phyloP scores from a whole-genome alignment of 148 eudicot species.

The Chenopodium formosanum region DNA sequence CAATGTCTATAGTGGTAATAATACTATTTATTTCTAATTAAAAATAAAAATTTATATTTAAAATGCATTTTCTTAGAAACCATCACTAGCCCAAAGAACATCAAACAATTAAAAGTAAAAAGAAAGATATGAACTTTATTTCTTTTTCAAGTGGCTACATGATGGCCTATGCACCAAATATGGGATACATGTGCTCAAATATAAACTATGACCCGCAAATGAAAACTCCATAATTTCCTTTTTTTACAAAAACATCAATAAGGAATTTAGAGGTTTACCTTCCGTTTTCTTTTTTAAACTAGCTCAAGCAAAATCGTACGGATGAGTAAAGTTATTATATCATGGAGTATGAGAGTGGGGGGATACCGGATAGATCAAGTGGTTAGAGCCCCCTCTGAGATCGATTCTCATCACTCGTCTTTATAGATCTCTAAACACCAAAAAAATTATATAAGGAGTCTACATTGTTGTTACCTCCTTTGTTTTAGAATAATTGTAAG shows the following conservation, averaged over 20 bases:
- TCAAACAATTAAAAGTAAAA: background rate
- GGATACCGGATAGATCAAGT: too few species aligned
- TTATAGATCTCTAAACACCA: too few species aligned
- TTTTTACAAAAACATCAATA: background rate
- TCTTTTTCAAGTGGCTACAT: conserved; percentile 1
- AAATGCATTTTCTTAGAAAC: background rate
- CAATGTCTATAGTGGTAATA: background rate
- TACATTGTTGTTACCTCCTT: too few species aligned
- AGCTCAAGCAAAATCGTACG: too few species aligned
- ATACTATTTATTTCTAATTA: too few species aligned
- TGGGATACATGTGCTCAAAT: conserved; percentile 16
- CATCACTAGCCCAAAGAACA: background rate
- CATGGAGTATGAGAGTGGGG: too few species aligned
- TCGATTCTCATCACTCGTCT: too few species aligned
- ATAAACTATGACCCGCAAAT: background rate
- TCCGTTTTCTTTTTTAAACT: background rate
- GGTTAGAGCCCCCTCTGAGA: too few species aligned
- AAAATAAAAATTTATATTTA: background rate
- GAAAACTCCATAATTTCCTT: background rate
- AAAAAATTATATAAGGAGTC: too few species aligned
- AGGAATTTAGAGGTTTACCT: background rate
- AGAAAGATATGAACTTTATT: background rate
- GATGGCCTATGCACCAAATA: background rate
- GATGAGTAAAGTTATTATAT: too few species aligned
- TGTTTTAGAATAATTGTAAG: too few species aligned